Base-by-base conservation (phyloP, 2,329 filamentous ascomycete species). In the Metarhizium brunneum region DNA sequence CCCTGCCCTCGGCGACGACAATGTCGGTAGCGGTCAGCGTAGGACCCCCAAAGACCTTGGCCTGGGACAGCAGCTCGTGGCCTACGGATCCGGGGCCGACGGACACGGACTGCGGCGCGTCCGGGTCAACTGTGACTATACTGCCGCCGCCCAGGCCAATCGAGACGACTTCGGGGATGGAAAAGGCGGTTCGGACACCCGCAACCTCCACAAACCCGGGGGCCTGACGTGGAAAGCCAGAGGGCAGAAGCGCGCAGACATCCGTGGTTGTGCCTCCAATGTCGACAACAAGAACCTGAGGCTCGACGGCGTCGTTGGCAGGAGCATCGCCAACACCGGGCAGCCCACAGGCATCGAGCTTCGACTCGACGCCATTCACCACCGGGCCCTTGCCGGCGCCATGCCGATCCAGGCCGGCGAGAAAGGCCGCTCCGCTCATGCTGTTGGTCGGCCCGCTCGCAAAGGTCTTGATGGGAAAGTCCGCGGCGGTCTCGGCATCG, bases 231-330 rank as follows among this genome's bases (percentile, higher is more conserved):
- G 82, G 82, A 50, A 84, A 84, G 0, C 82, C 82, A 2, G 76
- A 82, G 0, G 79, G 76, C 1, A 83, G 69, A 2, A 85, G 65
- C 0, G 80, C 72, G 30, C 81, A 81, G 8, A 84, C 77, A 64
- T 85, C 82, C 2, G 80, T 81, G 0, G 81, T 85, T 0, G 82
- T 85, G 16, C 82, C 82, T 7, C 82, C 82, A 32, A 85, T 76
- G 60, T 85, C 82, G 2, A 83, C 73, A 0, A 83, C 79, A 47
- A 83, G 60, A 1, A 73, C 51, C 42, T 72, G 70, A 1, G 68
- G 67, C 25, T 65, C 55, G n/a, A 57, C 40, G 16, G 30, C 38
- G 4, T n/a, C 20, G n/a, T 60, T 14, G 36, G 53, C 0, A 30
- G 25, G 25, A 25, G 49, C n/a, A 13, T 40, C 30, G 1, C 42